Evolutionary conservation across 2,329 filamentous ascomycete species (phyloP), one percentile per base, ranked within the genome.

Genomic region (Epichloe aotearoae): DNA sequence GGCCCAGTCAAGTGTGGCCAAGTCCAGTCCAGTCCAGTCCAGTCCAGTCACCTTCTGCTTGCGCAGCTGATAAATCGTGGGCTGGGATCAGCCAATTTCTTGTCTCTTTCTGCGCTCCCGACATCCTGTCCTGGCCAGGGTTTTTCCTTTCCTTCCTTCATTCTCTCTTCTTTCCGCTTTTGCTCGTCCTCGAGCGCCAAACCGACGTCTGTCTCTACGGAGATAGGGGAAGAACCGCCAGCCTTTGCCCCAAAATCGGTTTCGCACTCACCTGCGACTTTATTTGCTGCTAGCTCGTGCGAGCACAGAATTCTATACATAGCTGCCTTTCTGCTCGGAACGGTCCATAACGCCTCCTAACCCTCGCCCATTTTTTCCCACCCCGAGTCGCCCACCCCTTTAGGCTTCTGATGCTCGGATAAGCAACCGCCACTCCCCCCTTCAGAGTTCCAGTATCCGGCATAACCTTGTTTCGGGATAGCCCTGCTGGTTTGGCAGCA

Each of bases 391-490:
- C 40, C 23, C 36, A 10, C 51, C 53, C 54, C 54, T 46, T 54
- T 53, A 51, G 49, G 46, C 49, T 55, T 57, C 59, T 56, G 58
- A 62, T 59, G 58, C 61, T 62, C 64, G 61, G 62, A 62, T 57
- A 58, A 52, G 47, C 37, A 51, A 43, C 42, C 44, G 41, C 50
- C 49, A 44, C 47, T 20, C 51, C 47, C 30, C 51, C 53, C 50
- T 53, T 43, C 40, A 23, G 26, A 56, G 56, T 59, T 57, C 49
- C 55, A 62, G 54, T 66, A 66, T 63, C 63, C 64, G 60, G 64
- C 62, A 67, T 68, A 68, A 64, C 60, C 65, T 66, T 66, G 61
- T 66, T 63, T 60, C 65, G 64, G 64, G 65, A 66, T 57, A 62
- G 57, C 54, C 55, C 54, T 61, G 57, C 53, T 58, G 36, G 55